Evolutionary conservation across 805 yeast genomes (phyloP).

Genomic region (Suhomyces sp.): DNA sequence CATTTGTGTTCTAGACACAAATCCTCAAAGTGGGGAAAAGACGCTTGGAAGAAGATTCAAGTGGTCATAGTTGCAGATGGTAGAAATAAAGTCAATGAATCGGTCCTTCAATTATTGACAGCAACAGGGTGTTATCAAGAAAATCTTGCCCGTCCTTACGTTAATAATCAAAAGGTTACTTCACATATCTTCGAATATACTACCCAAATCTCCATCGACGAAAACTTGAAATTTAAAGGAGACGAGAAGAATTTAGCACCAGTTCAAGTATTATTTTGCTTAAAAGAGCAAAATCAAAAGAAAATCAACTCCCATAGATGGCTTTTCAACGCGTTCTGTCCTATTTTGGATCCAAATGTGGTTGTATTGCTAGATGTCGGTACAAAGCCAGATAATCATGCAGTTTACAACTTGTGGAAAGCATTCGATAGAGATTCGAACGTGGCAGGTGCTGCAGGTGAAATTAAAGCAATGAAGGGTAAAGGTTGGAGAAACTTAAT

Average conservation of each 20-base stretch:
- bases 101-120: constrained; percentile 82
- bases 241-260: constrained; percentile 90
- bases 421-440: constrained; percentile 95
- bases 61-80: constrained; percentile 94
- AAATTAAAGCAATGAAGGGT: constrained; percentile 93
- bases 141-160: constrained; percentile 92
- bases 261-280: constrained; percentile 87
- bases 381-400: constrained; percentile 84
- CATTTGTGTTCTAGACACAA: constrained; percentile 78
- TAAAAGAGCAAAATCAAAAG: constrained; percentile 88
- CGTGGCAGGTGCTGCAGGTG: constrained; percentile 99
- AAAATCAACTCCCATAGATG: constrained; percentile 97
- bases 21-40: constrained; percentile 91
- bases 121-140: constrained; percentile 98
- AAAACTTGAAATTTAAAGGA: constrained; percentile 84
- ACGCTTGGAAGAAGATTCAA: constrained; percentile 95
- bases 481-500: constrained; percentile 74
- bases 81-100: constrained; percentile 79
- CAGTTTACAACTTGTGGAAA: constrained; percentile 94
- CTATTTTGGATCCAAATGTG: constrained; percentile 86
- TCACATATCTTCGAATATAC: constrained; percentile 96
- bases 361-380: constrained; percentile 94
- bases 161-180: constrained; percentile 85
- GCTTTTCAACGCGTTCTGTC: constrained; percentile 94
- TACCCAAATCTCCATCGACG: constrained; percentile 89